These are phyloP conservation scores for Aspergillus pseudotamarii DNA, from an alignment of 2,329 filamentous ascomycete genomes.

Conservation along the genomic window DNA sequence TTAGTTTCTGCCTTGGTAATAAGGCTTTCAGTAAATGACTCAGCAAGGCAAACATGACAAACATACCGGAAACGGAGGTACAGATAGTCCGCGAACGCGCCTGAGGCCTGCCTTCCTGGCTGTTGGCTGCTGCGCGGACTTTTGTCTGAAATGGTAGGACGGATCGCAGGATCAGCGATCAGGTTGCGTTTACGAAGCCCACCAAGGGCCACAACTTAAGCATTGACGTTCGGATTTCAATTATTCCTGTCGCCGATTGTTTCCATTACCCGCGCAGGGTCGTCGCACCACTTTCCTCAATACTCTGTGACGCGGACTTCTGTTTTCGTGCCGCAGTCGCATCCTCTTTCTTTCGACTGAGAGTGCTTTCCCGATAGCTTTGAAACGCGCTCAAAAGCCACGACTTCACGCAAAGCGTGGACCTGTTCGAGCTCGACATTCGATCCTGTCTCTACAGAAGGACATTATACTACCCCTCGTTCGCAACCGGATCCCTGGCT, in stretches of 20 bases:
- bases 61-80: constrained; percentile 8
- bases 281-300: not conserved
- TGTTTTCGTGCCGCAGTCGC: constrained; percentile 19
- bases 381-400: constrained; percentile 20
- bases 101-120: constrained; percentile 21
- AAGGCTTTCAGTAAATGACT: not conserved
- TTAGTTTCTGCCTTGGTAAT: not conserved
- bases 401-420: constrained; percentile 9
- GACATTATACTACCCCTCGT: not conserved
- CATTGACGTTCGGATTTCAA: constrained; percentile 16
- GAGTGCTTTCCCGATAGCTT: constrained; percentile 20
- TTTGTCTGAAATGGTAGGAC: constrained; percentile 25
- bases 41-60: constrained; percentile 12
- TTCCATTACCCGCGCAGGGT: constrained; percentile 12
- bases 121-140: constrained; percentile 22
- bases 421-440: constrained; percentile 1
- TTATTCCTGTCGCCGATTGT: constrained; percentile 14
- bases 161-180: constrained; percentile 24
- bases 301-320: constrained; percentile 12
- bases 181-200: constrained; percentile 18
- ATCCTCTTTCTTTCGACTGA: constrained; percentile 17
- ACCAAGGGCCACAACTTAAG: constrained; percentile 19
- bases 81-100: constrained; percentile 24
- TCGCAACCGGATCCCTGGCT: not conserved
- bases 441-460: not conserved